These are phyloP conservation scores for Alternaria arborescens DNA, from an alignment of 2,329 filamentous ascomycete genomes.

Conservation along the genomic window DNA sequence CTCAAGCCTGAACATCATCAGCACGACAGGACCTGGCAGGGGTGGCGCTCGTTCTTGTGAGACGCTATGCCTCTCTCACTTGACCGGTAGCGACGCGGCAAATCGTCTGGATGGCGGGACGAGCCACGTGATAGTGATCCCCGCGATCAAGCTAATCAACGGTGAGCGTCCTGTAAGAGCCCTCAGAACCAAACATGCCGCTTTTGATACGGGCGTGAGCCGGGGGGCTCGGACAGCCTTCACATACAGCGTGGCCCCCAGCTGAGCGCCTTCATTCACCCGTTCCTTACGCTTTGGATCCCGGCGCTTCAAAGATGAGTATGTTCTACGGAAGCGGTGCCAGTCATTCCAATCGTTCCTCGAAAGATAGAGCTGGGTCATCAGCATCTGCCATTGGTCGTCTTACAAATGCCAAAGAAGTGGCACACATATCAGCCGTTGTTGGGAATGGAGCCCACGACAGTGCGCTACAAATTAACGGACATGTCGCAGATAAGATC, in stretches of 20 bases:
- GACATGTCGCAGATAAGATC: not conserved
- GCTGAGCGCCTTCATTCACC: not conserved
- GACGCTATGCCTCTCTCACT: not conserved
- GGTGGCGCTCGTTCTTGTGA: not conserved
- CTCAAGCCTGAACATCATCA: not conserved
- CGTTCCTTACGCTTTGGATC: not conserved
- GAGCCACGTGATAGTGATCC: not conserved
- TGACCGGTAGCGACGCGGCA: not conserved
- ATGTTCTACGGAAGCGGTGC: not conserved
- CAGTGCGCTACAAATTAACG: not conserved
- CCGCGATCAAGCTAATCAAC: not conserved
- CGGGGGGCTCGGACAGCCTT: not conserved
- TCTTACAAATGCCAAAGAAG: not conserved
- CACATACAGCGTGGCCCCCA: not conserved
- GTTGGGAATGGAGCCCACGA: not conserved
- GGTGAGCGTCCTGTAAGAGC: not conserved
- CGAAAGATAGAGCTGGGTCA: not conserved
- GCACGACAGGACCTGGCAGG: not conserved
- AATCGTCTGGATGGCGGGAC: not conserved
- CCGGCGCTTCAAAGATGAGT: not conserved
- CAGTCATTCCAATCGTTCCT: not conserved
- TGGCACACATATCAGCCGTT: not conserved
- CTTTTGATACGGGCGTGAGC: not conserved
- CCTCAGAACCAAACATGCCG: not conserved
- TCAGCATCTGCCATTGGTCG: not conserved